A percentile compares a stretch with the other conserved stretches of the same genome.
These are phyloP conservation scores for Oxyria digyna DNA, from an alignment of 148 eudicot species.

Conservation along the genomic window DNA sequence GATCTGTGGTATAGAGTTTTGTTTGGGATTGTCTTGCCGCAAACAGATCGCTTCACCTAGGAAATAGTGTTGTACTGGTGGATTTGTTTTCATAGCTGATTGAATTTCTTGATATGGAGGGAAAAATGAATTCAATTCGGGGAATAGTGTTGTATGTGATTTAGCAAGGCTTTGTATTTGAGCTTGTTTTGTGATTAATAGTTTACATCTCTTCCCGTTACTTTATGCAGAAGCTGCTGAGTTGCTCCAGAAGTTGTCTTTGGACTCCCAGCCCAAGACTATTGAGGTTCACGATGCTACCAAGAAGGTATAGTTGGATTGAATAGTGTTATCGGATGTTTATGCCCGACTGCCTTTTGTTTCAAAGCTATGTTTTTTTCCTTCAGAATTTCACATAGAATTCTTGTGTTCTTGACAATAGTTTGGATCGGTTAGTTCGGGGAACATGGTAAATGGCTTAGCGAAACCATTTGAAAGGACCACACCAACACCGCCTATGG, in stretches of 20 bases:
- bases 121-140: background rate
- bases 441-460: slow-evolving; percentile 23
- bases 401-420: slow-evolving; percentile 7
- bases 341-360: background rate
- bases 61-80: background rate
- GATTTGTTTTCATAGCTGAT: background rate
- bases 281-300: slow-evolving; percentile 11
- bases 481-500: slow-evolving; percentile 25
- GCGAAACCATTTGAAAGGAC: slow-evolving; percentile 38
- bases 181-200: background rate
- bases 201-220: background rate
- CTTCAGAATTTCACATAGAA: background rate
- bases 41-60: background rate
- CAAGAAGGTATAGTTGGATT: slow-evolving; percentile 23
- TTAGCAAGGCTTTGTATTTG: background rate
- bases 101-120: background rate
- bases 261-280: slow-evolving; percentile 14
- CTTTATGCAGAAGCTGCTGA: background rate
- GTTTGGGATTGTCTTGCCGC: background rate
- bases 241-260: background rate
- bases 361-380: background rate
- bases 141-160: background rate
- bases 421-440: slow-evolving; percentile 31
- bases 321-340: background rate
- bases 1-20: background rate